Conservation (phyloP, 1,139 yeast genomes). For the Cylindricascospora bacillispora region DNA sequence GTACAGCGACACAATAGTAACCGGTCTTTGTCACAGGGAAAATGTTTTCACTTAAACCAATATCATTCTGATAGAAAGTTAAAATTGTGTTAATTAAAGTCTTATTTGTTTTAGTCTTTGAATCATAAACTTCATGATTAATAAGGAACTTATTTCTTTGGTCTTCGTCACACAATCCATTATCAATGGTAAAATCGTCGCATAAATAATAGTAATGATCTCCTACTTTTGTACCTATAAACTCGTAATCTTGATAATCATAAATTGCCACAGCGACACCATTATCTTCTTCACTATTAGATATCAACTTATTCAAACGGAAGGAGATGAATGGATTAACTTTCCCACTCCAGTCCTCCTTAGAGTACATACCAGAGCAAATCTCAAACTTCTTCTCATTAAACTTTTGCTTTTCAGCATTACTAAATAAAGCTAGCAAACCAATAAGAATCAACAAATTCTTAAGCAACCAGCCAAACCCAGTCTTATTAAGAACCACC, state of each 20-base stretch:
- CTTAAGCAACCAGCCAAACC: too few species aligned
- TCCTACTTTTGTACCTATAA: conserved; percentile 40
- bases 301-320: conserved; percentile 32
- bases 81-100: conserved; percentile 35
- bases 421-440: conserved; percentile 7
- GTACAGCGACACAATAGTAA: conserved; percentile 80
- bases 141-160: conserved; percentile 54
- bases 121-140: conserved; percentile 23
- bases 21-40: conserved; percentile 69
- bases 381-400: conserved; percentile 43
- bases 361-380: conserved; percentile 85
- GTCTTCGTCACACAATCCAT: conserved; percentile 42
- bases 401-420: conserved; percentile 39
- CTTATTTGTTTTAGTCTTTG: conserved; percentile 31
- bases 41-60: conserved; percentile 47
- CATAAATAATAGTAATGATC: conserved; percentile 51
- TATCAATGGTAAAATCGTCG: conserved; percentile 51
- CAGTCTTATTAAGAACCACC: too few species aligned
- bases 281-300: conserved; percentile 25
- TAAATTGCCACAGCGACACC: conserved; percentile 59
- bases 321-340: conserved; percentile 49
- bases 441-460: too few species aligned
- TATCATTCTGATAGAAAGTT: conserved; percentile 41
- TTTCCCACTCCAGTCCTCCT: conserved; percentile 78
- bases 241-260: conserved; percentile 66